Evolutionary conservation across 257 asterid genomes (phyloP), one percentile per base, ranked within the genome.

Genomic region (Solanum dulcamara): DNA sequence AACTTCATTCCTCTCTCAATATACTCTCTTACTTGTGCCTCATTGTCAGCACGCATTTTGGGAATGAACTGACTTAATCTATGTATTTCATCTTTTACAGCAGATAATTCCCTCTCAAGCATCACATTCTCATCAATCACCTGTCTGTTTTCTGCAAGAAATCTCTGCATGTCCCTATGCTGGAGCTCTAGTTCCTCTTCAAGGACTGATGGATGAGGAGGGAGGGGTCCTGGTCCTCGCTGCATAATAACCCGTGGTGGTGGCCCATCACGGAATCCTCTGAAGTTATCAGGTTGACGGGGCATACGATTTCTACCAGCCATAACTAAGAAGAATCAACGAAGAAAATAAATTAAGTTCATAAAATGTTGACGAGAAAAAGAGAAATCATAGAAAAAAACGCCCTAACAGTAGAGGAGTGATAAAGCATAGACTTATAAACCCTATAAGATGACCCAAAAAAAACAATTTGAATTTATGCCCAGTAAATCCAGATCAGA

Each of bases 141-240:
- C 11, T 86, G 94, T 44, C 98, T 85, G 84, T 95, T 96, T 28
- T 93, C 98, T 33, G 91, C 83, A 74, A 89, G 86, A 68, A 94
- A 93, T 86, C 93, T 88, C 81, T 94, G 94, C 30, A 94, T 91
- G 82, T 96, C 99, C 89, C 98, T 90, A 17, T 89, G 96, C 88
- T 93, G 98, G 85, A 96, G 87, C 80, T 92, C 97, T 12, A 96
- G 95, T 88, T 93, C 98, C 86, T 93, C 98, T 86, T 96, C 97
- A 40, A 94, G 88, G 51, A 89, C 87, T 8, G 84, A 90, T 0
- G 97, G 99, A 85, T 93, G 98, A 33, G 91, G 93, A 18, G 91
- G 96, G 64, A 88, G 87, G 42, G 90, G 94, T 15, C 89, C 84
- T 1, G 91, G 94, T 37, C 89, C 94, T 68, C 92, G 91, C 75